Evolutionary conservation across 176 grass and related monocot species (phyloP).

Genomic region (Bolboschoenus planiculmis): DNA sequence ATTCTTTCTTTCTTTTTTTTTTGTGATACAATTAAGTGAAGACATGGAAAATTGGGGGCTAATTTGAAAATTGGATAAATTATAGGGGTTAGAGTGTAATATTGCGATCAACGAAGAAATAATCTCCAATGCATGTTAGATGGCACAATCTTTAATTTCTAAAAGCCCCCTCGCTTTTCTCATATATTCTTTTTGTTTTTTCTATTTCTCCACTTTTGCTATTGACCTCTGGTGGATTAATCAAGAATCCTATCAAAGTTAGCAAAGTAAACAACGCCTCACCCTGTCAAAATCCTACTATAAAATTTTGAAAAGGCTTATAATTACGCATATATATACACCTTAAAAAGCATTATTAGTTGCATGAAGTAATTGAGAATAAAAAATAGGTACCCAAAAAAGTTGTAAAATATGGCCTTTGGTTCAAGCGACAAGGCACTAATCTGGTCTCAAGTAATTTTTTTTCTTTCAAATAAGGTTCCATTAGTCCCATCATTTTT

Average conservation of each 20-base stretch:
- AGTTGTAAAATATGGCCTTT: background rate
- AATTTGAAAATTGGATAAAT: too few species aligned
- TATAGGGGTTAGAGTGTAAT: too few species aligned
- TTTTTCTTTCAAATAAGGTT: too few species aligned
- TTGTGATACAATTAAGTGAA: background rate
- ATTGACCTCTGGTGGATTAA: slow-evolving; percentile 4
- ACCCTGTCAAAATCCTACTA: background rate
- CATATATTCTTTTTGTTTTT: background rate
- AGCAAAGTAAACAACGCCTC: background rate
- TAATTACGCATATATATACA: background rate
- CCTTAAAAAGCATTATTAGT: background rate
- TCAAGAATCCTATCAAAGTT: slow-evolving; percentile 1
- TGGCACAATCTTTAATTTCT: background rate
- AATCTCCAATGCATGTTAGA: background rate
- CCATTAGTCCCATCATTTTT: too few species aligned
- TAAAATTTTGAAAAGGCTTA: background rate
- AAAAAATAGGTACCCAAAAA: background rate
- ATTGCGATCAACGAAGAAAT: too few species aligned
- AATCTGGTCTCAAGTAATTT: background rate
- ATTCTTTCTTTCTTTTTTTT: too few species aligned
- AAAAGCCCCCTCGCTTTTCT: background rate
- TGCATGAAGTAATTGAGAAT: background rate
- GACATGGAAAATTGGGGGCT: too few species aligned
- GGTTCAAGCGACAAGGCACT: background rate
- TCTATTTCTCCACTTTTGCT: background rate